Percentiles rank a stretch among this genome's conserved stretches.
These are phyloP conservation scores for Elaeis guineensis DNA, from an alignment of 176 grass and related monocot species.

Conservation along the genomic window DNA sequence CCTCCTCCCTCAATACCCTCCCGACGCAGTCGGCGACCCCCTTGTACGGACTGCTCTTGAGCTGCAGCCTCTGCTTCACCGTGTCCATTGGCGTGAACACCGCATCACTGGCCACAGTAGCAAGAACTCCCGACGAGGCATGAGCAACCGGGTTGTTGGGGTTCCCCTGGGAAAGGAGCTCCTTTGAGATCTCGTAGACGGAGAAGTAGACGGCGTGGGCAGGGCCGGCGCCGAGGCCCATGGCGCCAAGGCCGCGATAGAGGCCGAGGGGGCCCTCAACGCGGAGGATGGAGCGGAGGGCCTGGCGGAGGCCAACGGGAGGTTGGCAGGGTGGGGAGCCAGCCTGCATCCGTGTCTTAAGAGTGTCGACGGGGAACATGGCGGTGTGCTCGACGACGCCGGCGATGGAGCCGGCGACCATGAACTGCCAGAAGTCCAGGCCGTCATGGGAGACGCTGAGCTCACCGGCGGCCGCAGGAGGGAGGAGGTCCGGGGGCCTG, in stretches of 20 bases:
- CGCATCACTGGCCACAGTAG: slow-evolving; percentile 19
- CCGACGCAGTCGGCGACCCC: slow-evolving; percentile 17
- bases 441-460: slow-evolving; percentile 1
- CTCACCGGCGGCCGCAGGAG: background rate
- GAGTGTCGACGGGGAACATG: slow-evolving; percentile 20
- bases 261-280: slow-evolving; percentile 13
- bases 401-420: slow-evolving; percentile 16
- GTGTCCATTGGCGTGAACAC: slow-evolving; percentile 24
- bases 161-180: slow-evolving; percentile 4
- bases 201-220: slow-evolving; percentile 20
- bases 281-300: slow-evolving; percentile 7
- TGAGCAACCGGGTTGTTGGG: slow-evolving; percentile 7
- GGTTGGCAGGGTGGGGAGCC: slow-evolving; percentile 1
- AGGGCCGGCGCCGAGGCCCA: slow-evolving; percentile 16
- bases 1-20: slow-evolving; percentile 12
- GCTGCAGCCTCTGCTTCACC: slow-evolving; percentile 19
- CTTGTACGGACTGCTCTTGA: slow-evolving; percentile 21
- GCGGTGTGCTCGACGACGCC: slow-evolving; percentile 19
- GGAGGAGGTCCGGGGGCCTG: slow-evolving; percentile 1
- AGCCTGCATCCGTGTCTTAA: slow-evolving; percentile 18
- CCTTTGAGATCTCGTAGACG: slow-evolving; percentile 8
- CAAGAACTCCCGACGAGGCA: slow-evolving; percentile 8
- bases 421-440: slow-evolving; percentile 20
- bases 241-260: slow-evolving; percentile 15
- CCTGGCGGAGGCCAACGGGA: slow-evolving; percentile 7